These are phyloP conservation scores for Xylariomycetidae sp. DNA, from an alignment of 2,329 filamentous ascomycete species.

Conservation along the genomic window DNA sequence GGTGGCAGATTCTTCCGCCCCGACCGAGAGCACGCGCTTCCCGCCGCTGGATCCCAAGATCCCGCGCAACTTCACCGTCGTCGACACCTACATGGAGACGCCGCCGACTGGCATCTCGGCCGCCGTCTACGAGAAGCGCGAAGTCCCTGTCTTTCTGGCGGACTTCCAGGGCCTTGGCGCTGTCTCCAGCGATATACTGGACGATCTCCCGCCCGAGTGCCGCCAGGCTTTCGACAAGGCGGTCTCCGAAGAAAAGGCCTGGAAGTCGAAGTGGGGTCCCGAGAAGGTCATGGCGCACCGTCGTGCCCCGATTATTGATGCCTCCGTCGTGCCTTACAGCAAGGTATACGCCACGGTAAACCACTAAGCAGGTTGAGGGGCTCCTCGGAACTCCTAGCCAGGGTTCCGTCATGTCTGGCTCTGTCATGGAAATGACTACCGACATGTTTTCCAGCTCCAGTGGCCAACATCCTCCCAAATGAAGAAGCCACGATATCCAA, in stretches of 20 bases:
- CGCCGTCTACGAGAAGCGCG: slow-evolving; percentile 37
- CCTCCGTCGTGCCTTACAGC: slow-evolving; percentile 55
- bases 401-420: too few species aligned
- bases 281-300: slow-evolving; percentile 55
- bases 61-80: slow-evolving; percentile 49
- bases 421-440: too few species aligned
- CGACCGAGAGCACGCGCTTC: slow-evolving; percentile 31
- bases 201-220: slow-evolving; percentile 64
- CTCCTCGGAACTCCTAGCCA: too few species aligned
- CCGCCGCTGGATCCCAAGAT: slow-evolving; percentile 42
- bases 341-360: slow-evolving; percentile 29
- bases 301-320: slow-evolving; percentile 52
- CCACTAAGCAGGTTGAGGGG: too few species aligned
- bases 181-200: slow-evolving; percentile 58
- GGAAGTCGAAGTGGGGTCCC: slow-evolving; percentile 68
- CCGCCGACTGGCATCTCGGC: slow-evolving; percentile 41
- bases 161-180: slow-evolving; percentile 57
- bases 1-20: slow-evolving; percentile 33
- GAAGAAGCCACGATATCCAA: too few species aligned
- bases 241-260: slow-evolving; percentile 57
- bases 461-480: too few species aligned
- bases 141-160: slow-evolving; percentile 41
- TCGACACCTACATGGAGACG: slow-evolving; percentile 49
- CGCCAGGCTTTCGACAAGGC: slow-evolving; percentile 66
- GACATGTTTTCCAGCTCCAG: too few species aligned